Evolutionary conservation across 108 stramenopile species (phyloP).

Genomic region (Cyclotella atomus): DNA sequence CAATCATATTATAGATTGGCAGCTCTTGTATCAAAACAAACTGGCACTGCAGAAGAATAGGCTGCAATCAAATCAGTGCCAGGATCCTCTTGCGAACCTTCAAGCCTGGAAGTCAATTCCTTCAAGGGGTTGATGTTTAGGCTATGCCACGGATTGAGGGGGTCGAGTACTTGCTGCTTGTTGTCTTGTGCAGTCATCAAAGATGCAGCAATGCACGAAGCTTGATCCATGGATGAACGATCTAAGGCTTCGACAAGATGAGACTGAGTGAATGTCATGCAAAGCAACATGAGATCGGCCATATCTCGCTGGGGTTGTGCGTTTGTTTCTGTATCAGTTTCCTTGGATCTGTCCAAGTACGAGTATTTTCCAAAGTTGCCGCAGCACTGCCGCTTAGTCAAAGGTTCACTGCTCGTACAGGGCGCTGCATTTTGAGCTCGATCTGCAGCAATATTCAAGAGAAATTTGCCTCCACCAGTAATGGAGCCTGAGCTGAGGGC

Average conservation of each 20-base stretch:
- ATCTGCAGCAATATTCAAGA: slow-evolving; percentile 28
- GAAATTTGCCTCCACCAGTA: slow-evolving; percentile 22
- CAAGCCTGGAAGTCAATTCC: background rate
- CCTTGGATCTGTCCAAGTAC: background rate
- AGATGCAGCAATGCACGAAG: slow-evolving; percentile 26
- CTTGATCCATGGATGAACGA: slow-evolving; percentile 6
- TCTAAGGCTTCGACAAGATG: slow-evolving; percentile 12
- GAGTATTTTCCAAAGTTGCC: background rate
- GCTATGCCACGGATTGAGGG: slow-evolving; percentile 54
- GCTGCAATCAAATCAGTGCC: background rate
- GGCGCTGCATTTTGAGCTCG: background rate
- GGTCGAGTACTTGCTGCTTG: slow-evolving; percentile 15
- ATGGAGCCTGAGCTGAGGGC: slow-evolving; percentile 25
- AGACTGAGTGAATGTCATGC: slow-evolving; percentile 30
- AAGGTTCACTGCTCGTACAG: background rate
- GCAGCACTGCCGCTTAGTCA: slow-evolving; percentile 28
- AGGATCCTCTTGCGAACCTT: background rate
- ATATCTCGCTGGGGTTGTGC: slow-evolving; percentile 8
- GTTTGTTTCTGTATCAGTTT: background rate
- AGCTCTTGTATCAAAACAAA: slow-evolving; percentile 9
- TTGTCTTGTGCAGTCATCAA: slow-evolving; percentile 8
- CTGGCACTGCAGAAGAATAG: slow-evolving; percentile 5
- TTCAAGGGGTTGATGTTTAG: slow-evolving; percentile 34
- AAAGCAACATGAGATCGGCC: slow-evolving; percentile 22
- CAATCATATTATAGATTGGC: background rate